phyloP scores from a whole-genome alignment of 768 basidiomycete species.

The Cyclocybe cylindracea region DNA sequence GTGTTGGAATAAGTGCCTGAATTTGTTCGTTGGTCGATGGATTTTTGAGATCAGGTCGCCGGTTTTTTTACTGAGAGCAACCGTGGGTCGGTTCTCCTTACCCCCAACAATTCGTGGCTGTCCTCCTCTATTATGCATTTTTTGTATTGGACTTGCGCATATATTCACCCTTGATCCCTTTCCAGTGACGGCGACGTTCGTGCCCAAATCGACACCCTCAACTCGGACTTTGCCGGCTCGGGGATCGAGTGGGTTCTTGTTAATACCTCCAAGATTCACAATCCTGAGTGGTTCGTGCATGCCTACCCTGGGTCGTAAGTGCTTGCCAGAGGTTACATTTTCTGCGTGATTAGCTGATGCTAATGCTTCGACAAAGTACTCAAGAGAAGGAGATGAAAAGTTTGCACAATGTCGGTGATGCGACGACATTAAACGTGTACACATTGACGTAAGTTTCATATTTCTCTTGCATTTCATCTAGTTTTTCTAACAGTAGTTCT shows the following conservation, averaged over 20 bases:
- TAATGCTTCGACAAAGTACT: slow-evolving; percentile 12
- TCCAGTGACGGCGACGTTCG: slow-evolving; percentile 27
- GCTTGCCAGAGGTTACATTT: no score
- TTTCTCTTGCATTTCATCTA: not conserved
- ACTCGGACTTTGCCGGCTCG: slow-evolving; percentile 31
- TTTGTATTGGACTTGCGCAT: not conserved
- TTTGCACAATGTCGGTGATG: slow-evolving; percentile 38
- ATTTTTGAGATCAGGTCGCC: no score
- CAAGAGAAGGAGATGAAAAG: slow-evolving; percentile 31
- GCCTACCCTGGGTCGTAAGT: slow-evolving; percentile 13
- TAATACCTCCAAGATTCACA: slow-evolving; percentile 18
- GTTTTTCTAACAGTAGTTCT: not conserved
- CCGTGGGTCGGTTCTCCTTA: no score
- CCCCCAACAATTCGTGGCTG: no score
- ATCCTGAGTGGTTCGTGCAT: slow-evolving; percentile 7
- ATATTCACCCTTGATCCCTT: not conserved
- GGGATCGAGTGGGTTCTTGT: slow-evolving; percentile 36
- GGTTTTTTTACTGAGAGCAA: no score
- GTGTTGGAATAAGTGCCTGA: no score
- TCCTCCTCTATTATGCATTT: not conserved
- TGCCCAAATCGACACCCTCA: slow-evolving; percentile 37
- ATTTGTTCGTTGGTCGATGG: no score
- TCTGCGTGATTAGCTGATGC: not conserved
- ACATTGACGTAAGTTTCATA: slow-evolving; percentile 17
- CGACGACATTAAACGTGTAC: slow-evolving; percentile 41